Conservation (phyloP, 2,329 filamentous ascomycete genomes). For the Xylariaceae sp. region DNA sequence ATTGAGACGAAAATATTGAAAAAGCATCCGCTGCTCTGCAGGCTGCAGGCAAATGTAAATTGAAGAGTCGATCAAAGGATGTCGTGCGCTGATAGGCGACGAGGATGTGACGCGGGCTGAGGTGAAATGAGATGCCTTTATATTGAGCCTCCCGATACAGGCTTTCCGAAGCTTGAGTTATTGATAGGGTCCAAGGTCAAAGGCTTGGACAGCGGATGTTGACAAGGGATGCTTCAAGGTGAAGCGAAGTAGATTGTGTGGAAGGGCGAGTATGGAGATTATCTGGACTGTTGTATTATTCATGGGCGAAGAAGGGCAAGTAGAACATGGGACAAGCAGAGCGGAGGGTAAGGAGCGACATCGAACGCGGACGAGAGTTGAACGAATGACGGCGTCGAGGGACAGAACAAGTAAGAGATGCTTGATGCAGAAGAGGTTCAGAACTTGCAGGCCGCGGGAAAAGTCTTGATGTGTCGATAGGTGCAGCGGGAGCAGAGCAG, state of each 20-base stretch:
- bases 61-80: too few relatives aligned
- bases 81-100: too few relatives aligned
- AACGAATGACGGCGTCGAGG: not conserved
- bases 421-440: not conserved
- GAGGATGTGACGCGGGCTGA: too few relatives aligned
- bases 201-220: not conserved
- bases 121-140: too few relatives aligned
- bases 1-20: too few relatives aligned
- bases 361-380: not conserved
- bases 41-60: too few relatives aligned
- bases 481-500: too few relatives aligned
- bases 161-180: too few relatives aligned
- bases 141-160: too few relatives aligned
- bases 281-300: slow-evolving; percentile 3
- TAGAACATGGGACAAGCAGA: not conserved
- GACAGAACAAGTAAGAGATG: not conserved
- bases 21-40: too few relatives aligned
- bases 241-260: slow-evolving; percentile 3
- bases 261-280: slow-evolving; percentile 3
- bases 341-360: not conserved
- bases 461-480: not conserved
- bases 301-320: not conserved
- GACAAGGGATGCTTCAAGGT: not conserved
- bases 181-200: not conserved
- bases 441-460: not conserved